Conservation (phyloP, 2,329 filamentous ascomycete genomes). For the Iodosphaeria phyllophila region DNA sequence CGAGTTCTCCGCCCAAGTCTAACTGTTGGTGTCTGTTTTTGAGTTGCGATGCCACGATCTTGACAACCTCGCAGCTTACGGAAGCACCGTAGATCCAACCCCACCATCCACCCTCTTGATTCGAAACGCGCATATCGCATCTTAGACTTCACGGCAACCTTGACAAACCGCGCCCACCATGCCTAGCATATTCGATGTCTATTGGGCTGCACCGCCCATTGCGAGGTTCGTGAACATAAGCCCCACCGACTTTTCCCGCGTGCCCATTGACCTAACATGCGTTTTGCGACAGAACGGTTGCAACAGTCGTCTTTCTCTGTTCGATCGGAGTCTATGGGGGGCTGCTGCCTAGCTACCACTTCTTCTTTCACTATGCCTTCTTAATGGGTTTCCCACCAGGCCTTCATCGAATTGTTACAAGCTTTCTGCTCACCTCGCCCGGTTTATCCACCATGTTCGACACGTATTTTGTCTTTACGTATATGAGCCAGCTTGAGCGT, state of each 20-base stretch:
- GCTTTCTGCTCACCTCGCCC: constrained; percentile 22
- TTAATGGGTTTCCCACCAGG: constrained; percentile 35
- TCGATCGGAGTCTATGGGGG: constrained; percentile 42
- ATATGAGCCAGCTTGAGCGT: constrained; percentile 55
- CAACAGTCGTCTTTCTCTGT: constrained; percentile 41
- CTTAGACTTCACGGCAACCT: no score
- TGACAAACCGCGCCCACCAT: constrained; percentile 10
- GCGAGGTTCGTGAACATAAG: constrained; percentile 17
- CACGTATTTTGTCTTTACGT: constrained; percentile 65
- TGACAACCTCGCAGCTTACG: no score
- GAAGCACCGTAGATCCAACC: no score
- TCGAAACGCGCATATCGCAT: no score
- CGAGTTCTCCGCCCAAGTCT: no score
- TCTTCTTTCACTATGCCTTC: constrained; percentile 32
- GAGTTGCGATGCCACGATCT: no score
- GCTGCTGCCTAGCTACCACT: constrained; percentile 28
- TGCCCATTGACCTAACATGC: not conserved
- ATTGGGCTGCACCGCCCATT: constrained; percentile 21
- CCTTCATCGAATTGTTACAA: constrained; percentile 23
- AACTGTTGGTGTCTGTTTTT: no score
- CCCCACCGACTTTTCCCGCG: not conserved
- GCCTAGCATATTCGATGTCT: constrained; percentile 20
- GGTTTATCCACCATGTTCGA: constrained; percentile 43
- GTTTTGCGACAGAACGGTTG: constrained; percentile 37
- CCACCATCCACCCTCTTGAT: no score